phyloP scores from a whole-genome alignment of 2,329 filamentous ascomycete species.

The Beauveria bassiana region DNA sequence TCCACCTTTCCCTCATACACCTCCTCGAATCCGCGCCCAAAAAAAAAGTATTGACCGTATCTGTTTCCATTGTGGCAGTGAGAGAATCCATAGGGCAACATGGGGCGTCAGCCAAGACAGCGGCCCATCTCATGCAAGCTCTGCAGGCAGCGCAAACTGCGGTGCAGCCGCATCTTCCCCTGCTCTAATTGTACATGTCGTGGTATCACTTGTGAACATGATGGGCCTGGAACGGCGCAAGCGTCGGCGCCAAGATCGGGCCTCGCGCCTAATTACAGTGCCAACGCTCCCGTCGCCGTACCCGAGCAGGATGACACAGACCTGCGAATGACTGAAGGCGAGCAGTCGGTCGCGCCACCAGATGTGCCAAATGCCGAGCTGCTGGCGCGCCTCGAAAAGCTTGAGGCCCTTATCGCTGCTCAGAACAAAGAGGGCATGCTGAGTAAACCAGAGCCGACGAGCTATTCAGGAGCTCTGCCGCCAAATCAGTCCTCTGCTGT shows the following conservation, averaged over 20 bases:
- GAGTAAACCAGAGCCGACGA: conserved; percentile 3
- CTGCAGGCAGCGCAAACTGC: conserved; percentile 27
- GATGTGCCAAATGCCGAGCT: conserved; percentile 17
- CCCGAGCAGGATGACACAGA: neutral
- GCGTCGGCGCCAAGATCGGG: conserved; percentile 2
- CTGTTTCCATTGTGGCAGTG: conserved; percentile 8
- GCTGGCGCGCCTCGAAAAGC: conserved; percentile 19
- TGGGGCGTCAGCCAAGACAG: conserved; percentile 25
- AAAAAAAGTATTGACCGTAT: neutral
- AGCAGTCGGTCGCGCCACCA: conserved; percentile 8
- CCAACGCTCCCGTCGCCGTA: neutral
- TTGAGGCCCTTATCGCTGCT: conserved; percentile 20
- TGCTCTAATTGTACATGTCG: conserved; percentile 30
- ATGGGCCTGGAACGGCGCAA: neutral
- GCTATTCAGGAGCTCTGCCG: neutral
- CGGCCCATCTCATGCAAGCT: conserved; percentile 28
- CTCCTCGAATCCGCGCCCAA: conserved; percentile 2
- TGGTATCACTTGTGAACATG: conserved; percentile 22
- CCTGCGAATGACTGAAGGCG: neutral
- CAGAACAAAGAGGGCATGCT: conserved; percentile 12
- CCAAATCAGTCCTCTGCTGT: conserved; percentile 9
- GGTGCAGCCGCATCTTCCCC: conserved; percentile 29
- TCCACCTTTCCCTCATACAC: conserved; percentile 9
- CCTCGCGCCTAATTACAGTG: conserved; percentile 3
- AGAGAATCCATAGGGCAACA: conserved; percentile 7